These are phyloP conservation scores for Lindgomyces ingoldianus DNA, from an alignment of 495 filamentous ascomycete genomes.

Conservation along the genomic window DNA sequence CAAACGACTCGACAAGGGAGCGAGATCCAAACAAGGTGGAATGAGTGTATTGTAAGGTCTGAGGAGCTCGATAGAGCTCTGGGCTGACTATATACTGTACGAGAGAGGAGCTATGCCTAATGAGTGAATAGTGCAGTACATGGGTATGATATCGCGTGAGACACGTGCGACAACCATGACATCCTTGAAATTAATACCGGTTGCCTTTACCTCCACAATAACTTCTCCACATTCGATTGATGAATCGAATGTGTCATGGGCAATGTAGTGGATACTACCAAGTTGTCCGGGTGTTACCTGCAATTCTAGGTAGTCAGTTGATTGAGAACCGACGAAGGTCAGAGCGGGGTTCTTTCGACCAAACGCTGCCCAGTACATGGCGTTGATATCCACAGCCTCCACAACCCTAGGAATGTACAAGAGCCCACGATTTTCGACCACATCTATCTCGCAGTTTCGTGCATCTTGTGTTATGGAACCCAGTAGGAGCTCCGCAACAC, in stretches of 20 bases:
- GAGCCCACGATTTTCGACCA: not conserved
- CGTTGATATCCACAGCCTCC: not conserved
- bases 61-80: too few species aligned
- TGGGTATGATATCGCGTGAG: too few species aligned
- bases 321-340: not conserved
- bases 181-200: conserved; percentile 21
- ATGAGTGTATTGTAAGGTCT: too few species aligned
- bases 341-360: not conserved
- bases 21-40: too few species aligned
- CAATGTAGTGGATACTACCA: not conserved
- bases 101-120: too few species aligned
- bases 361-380: not conserved
- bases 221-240: conserved; percentile 4
- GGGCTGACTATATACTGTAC: too few species aligned
- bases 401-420: not conserved
- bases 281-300: not conserved
- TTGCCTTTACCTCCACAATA: conserved; percentile 16
- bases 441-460: not conserved
- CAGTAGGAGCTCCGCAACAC: not conserved
- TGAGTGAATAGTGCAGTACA: too few species aligned
- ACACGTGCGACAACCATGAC: too few species aligned
- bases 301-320: not conserved
- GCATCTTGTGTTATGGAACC: not conserved
- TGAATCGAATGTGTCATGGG: not conserved
- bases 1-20: too few species aligned